Conservation (phyloP, 169 alveolate genomes). For the Plasmodium knowlesi region DNA sequence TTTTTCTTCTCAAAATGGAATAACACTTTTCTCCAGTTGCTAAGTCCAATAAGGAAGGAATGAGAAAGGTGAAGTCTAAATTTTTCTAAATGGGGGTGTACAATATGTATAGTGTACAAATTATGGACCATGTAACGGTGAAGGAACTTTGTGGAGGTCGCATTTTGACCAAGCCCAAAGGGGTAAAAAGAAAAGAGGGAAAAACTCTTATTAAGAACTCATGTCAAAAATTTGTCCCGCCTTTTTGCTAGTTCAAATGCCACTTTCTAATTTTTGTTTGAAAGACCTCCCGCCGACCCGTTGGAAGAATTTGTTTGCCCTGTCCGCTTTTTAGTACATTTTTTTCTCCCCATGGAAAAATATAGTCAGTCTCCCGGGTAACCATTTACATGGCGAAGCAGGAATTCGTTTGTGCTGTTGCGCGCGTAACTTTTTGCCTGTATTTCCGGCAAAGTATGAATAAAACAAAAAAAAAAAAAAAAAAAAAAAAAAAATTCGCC, state of each 20-base stretch:
- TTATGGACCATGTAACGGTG: not conserved
- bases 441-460: not conserved
- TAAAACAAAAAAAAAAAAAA: not conserved
- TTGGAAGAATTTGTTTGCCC: not conserved
- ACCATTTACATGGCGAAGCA: not conserved
- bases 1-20: not conserved
- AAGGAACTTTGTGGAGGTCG: not conserved
- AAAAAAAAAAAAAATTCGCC: not conserved
- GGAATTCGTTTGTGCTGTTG: not conserved
- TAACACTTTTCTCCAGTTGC: not conserved
- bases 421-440: not conserved
- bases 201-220: not conserved
- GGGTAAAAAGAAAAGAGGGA: not conserved
- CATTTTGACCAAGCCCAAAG: not conserved
- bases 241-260: not conserved
- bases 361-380: not conserved
- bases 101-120: not conserved
- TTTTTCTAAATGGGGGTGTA: not conserved
- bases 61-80: not conserved
- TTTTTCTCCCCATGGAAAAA: not conserved
- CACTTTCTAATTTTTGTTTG: not conserved
- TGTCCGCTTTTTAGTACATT: not conserved
- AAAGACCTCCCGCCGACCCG: not conserved
- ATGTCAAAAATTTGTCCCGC: not conserved
- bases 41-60: not conserved